Conservation (phyloP, 1,284 basidiomycete species). For the Ganoderma sp. region DNA sequence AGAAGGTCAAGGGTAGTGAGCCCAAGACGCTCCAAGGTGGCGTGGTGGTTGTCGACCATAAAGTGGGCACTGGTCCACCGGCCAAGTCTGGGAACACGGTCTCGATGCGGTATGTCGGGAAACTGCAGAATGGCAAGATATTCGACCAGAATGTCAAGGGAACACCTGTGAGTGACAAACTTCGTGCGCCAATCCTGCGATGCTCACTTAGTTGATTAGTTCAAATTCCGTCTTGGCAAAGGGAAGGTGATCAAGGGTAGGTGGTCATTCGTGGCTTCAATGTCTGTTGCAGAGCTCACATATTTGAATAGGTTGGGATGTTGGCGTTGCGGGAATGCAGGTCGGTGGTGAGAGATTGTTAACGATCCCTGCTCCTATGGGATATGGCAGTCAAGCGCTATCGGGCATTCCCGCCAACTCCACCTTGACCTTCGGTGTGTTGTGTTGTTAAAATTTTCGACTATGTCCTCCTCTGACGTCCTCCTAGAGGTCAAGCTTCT, state of each 20-base stretch:
- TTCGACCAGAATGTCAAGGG: conserved; percentile 93
- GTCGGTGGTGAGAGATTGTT: conserved; percentile 89
- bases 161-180: conserved; percentile 67
- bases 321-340: conserved; percentile 91
- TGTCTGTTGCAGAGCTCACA: not conserved
- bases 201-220: conserved; percentile 48
- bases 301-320: conserved; percentile 76
- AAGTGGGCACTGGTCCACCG: conserved; percentile 78
- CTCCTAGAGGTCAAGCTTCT: conserved; percentile 74
- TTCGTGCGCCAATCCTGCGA: conserved; percentile 4
- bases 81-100: conserved; percentile 89
- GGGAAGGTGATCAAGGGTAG: conserved; percentile 92
- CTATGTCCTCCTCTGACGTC: conserved; percentile 26
- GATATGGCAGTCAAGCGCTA: conserved; percentile 66
- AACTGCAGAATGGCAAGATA: conserved; percentile 82
- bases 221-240: conserved; percentile 85
- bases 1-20: conserved; percentile 47
- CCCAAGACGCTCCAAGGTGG: conserved; percentile 69
- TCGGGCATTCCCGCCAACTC: conserved; percentile 69
- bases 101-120: conserved; percentile 90
- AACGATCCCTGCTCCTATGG: conserved; percentile 75
- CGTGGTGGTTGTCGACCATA: conserved; percentile 80
- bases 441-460: conserved; percentile 35
- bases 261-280: conserved; percentile 17
- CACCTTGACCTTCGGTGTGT: conserved; percentile 75